Conservation (phyloP, 805 yeast species). For the Helenozyma baotianmanensis region DNA sequence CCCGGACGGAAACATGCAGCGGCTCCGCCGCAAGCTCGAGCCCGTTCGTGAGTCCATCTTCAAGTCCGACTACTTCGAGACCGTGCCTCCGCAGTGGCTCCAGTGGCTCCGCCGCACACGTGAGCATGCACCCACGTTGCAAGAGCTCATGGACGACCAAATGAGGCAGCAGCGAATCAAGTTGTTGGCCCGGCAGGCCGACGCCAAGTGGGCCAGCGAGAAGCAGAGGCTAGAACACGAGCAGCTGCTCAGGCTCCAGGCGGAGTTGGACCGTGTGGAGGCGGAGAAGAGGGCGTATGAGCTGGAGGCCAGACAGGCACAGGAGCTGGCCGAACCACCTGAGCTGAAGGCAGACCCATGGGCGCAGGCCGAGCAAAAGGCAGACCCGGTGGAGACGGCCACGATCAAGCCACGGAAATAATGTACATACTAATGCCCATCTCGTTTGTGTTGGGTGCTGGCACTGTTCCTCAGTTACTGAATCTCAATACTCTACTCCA, state of each 20-base stretch:
- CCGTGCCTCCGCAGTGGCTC: conserved; percentile 69
- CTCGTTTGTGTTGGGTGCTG: no score
- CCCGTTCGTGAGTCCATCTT: conserved; percentile 46
- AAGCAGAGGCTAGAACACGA: conserved; percentile 30
- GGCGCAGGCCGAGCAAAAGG: conserved; percentile 29
- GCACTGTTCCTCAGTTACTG: no score
- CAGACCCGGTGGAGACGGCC: conserved; percentile 36
- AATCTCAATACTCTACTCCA: no score
- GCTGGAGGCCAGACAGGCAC: conserved; percentile 13
- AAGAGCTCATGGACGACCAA: conserved; percentile 58
- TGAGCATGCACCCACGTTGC: conserved; percentile 52
- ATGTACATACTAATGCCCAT: conserved; percentile 4
- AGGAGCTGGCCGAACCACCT: conserved; percentile 1
- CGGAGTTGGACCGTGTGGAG: conserved; percentile 25
- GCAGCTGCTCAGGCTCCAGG: conserved; percentile 25
- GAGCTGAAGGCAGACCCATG: conserved; percentile 24
- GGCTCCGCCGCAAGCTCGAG: conserved; percentile 61
- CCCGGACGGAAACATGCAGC: conserved; percentile 45
- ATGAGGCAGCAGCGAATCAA: conserved; percentile 51
- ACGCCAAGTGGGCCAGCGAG: conserved; percentile 37
- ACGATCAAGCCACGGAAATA: conserved; percentile 32
- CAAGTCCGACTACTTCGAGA: conserved; percentile 54
- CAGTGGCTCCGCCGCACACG: conserved; percentile 76
- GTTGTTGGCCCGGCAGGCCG: conserved; percentile 44
- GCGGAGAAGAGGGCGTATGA: conserved; percentile 10